A percentile compares a stretch with the other conserved stretches of the same genome.
Evolutionary conservation across 2,329 filamentous ascomycete species (phyloP).

Genomic region (Pseudocercospora cruenta): DNA sequence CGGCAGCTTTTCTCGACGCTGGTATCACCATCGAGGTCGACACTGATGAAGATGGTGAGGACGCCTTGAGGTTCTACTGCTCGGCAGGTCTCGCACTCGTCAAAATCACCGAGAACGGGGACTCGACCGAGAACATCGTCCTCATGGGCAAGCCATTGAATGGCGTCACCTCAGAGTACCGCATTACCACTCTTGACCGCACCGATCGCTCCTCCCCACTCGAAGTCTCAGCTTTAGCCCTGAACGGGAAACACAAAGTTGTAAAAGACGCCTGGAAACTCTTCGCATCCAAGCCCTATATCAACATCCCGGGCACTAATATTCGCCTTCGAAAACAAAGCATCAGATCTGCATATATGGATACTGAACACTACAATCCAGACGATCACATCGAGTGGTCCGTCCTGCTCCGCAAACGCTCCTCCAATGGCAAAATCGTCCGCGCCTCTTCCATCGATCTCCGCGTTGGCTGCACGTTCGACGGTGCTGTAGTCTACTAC

Average conservation of each 20-base stretch:
- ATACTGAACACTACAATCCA: constrained; percentile 21
- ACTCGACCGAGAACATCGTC: neutral
- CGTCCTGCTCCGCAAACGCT: constrained; percentile 29
- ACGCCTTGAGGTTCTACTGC: neutral
- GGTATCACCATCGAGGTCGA: constrained; percentile 3
- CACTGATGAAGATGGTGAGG: neutral
- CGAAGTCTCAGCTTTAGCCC: constrained; percentile 35
- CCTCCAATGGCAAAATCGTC: constrained; percentile 39
- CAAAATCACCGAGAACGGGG: neutral
- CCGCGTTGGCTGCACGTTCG: constrained; percentile 49
- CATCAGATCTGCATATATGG: constrained; percentile 27
- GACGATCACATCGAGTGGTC: constrained; percentile 20
- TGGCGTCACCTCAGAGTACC: neutral
- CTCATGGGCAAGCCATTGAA: neutral
- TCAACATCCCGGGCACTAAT: constrained; percentile 46
- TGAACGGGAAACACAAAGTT: constrained; percentile 47
- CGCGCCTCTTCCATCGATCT: constrained; percentile 51
- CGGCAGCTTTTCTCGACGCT: constrained; percentile 2
- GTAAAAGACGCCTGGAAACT: constrained; percentile 42
- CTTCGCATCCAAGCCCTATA: constrained; percentile 37
- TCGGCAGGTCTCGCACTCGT: constrained; percentile 10
- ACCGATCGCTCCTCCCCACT: constrained; percentile 11
- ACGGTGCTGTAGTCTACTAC: constrained; percentile 53
- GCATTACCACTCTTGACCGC: neutral
- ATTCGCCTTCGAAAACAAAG: constrained; percentile 47